These are phyloP conservation scores for Dorcoceras hygrometricum DNA, from an alignment of 257 asterid genomes.

Conservation along the genomic window DNA sequence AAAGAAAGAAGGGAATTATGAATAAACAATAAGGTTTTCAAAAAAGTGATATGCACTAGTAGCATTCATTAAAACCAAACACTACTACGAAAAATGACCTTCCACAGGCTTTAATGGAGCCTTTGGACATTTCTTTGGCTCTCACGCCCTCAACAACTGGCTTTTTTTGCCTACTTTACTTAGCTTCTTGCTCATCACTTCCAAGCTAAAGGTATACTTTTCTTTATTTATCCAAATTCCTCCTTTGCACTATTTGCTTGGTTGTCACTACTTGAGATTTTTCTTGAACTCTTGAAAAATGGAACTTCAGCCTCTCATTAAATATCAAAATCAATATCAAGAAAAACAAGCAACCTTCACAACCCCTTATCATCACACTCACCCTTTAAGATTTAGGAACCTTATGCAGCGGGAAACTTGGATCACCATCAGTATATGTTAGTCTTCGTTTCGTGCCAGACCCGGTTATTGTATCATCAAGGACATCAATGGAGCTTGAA, in stretches of 20 bases:
- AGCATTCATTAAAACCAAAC: slow-evolving; percentile 21
- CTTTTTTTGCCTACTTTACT: slow-evolving; percentile 21
- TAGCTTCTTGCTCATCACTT: slow-evolving; percentile 30
- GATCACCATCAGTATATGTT: slow-evolving; percentile 24
- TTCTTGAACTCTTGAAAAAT: slow-evolving; percentile 6
- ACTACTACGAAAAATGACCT: slow-evolving; percentile 20
- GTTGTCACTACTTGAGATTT: slow-evolving; percentile 26
- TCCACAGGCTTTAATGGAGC: slow-evolving; percentile 16
- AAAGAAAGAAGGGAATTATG: slow-evolving; percentile 13
- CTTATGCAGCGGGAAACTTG: slow-evolving; percentile 24
- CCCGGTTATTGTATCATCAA: slow-evolving; percentile 18
- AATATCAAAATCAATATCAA: slow-evolving; percentile 17
- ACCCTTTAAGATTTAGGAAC: slow-evolving; percentile 8
- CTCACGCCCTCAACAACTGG: slow-evolving; percentile 28
- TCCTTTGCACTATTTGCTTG: slow-evolving; percentile 21
- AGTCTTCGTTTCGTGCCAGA: slow-evolving; percentile 32
- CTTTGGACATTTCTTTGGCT: slow-evolving; percentile 28
- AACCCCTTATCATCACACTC: neutral
- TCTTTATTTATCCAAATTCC: slow-evolving; percentile 20
- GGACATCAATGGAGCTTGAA: slow-evolving; percentile 25
- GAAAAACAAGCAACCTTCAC: neutral
- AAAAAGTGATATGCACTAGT: slow-evolving; percentile 20
- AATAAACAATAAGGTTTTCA: slow-evolving; percentile 19
- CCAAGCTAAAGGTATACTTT: slow-evolving; percentile 25
- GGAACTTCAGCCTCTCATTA: slow-evolving; percentile 13